Evolutionary conservation across 1,284 basidiomycete species (phyloP).

Genomic region (Mycena sp.): DNA sequence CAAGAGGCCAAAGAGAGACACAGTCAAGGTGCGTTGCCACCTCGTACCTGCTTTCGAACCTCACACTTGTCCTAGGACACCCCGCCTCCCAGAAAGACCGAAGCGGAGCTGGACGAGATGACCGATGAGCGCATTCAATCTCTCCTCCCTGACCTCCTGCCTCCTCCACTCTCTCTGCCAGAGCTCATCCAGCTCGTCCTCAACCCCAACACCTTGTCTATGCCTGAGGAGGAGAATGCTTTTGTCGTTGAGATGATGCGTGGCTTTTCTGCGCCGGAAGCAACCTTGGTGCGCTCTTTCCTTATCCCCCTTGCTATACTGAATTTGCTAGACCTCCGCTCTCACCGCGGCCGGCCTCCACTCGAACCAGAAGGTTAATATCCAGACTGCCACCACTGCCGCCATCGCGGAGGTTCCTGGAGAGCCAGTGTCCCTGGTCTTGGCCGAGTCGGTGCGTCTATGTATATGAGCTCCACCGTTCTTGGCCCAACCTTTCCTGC

Average conservation of each 20-base stretch:
- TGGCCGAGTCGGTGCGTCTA: too few species aligned
- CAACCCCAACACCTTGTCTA: not conserved
- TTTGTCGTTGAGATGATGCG: not conserved
- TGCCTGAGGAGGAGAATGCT: not conserved
- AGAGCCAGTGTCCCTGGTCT: not conserved
- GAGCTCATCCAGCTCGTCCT: not conserved
- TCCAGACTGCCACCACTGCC: not conserved
- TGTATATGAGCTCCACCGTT: too few species aligned
- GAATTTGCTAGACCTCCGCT: too few species aligned
- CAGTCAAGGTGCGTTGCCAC: not conserved
- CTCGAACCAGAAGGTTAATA: not conserved
- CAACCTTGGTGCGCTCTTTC: too few species aligned
- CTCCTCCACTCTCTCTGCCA: not conserved
- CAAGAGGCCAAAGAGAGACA: not conserved
- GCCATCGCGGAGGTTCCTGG: not conserved
- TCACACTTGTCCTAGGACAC: not conserved
- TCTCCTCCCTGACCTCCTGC: not conserved
- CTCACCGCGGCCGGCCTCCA: too few species aligned
- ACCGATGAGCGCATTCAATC: not conserved
- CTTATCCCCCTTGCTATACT: too few species aligned
- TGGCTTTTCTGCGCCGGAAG: not conserved
- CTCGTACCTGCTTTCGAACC: not conserved
- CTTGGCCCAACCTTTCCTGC: too few species aligned
- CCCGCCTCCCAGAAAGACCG: not conserved
- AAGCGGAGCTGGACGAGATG: not conserved